Base-by-base conservation (phyloP, 2,329 filamentous ascomycete genomes). In the Fusarium buxicola region DNA sequence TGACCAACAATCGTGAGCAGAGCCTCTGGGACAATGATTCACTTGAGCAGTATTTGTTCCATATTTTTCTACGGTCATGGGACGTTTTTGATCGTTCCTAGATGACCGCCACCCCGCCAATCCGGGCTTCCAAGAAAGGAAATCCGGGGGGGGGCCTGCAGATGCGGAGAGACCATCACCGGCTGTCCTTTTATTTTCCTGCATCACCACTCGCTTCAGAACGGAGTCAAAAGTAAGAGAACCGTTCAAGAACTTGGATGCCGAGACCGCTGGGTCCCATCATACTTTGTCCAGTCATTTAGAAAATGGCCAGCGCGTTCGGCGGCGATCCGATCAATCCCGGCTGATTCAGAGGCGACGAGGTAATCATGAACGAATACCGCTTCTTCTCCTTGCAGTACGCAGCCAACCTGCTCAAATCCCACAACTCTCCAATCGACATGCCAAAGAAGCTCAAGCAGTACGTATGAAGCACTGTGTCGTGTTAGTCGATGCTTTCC, bases 331-430 rank as follows among this genome's bases (percentile, higher is more conserved):
- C 68, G 41, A 47, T 58, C 28, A 60, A 35, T 9, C 35, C 66
- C 9, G 62, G 58, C 6, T 63, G 62, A 2, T 70, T 88, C 30
- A 87, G 74, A 1, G 87, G 86, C 12, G 79, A 80, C 59, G 84
- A 88, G 1, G 83, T 85, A 21, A 90, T 79, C 75, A 90, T 82
- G 69, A 90, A 90, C 6, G 79, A 83, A 76, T 86, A 89, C 28
- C 82, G 77, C 12, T 77, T 75, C 49, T 80, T 78, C 70, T 80
- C 77, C 70, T 80, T 80, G 69, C 86, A 87, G 43, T 84, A 80
- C 34, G 75, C 75, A 1, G 83, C 79, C 38, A 89, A 74, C 36
- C 75, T 81, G 59, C 84, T 81, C 6, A 89, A 73, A 68, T 86
- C 82, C 76, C 82, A 82, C 48, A 86, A 75, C 73, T 86, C 84